Evolutionary conservation across 768 basidiomycete species (phyloP), one percentile per base, ranked within the genome.

Genomic region (Suillus discolor): DNA sequence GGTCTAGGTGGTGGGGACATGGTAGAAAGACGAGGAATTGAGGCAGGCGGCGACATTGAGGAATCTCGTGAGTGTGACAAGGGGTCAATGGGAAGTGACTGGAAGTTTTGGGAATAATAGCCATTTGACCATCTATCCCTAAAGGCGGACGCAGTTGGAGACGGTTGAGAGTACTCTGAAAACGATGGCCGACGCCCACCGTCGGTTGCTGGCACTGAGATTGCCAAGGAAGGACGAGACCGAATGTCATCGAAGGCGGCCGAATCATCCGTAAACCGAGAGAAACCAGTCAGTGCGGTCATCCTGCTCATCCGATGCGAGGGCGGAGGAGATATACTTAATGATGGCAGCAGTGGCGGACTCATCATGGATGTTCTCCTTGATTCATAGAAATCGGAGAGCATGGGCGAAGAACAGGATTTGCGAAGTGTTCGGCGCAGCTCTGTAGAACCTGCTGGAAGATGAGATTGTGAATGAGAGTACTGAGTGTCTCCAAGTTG

Each of bases 111-210:
- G 34, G 75, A 77, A 59, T 77, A 77, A 63, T 78, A 77, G 44
- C 75, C 71, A 8, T 77, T 73, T 1, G 77, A 78, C 70, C 69
- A 74, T 62, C 76, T 85, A 69, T 91, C 90, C 34, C 86, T 85
- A 77, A 93, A 93, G n/a, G 89, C 90, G n/a, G 91, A 92, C 7
- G 83, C 87, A 4, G 91, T 90, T 2, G 91, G 92, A 12, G 91
- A 93, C 6, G 85, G 82, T 68, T 87, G 86, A 12, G 89, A 88
- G 73, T 89, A 89, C 62, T 87, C 85, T 15, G 90, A 91, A 36
- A 88, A 68, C 23, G 90, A 90, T 4, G 80, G 84, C 47, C 88
- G 82, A 68, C 80, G 82, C 3, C 39, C 39, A 20, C 71, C 70
- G 15, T 74, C 73, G 20, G 69, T 67, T 75, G 82, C 68, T 73